Base-by-base conservation (phyloP, 2,329 filamentous ascomycete genomes). In the Trichophyton benhamiae region DNA sequence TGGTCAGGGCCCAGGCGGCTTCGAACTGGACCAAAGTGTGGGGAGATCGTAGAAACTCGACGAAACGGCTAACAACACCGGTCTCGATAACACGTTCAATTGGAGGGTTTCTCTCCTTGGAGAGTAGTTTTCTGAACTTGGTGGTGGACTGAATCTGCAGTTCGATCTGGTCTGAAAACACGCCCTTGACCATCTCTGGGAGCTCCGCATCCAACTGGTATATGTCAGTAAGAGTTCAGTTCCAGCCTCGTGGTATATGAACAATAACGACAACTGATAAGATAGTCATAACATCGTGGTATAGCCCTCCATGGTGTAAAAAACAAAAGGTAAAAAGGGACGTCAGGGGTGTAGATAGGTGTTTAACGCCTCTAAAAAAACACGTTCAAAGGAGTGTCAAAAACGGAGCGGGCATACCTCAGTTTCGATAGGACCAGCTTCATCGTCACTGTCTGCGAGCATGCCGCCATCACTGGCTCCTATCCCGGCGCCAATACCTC, bases 11-110 rank as follows among this genome's bases (percentile, higher is more conserved):
- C 94, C 94, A 99, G 49, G 94, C 94, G 71, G 94, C 94, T 82
- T 99, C 94, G 74, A 99, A 99, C 78, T 99, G 94, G 61, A 99
- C 94, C 57, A 99, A 84, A 38, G 94, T 97, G 78, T 99, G 94
- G 66, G 94, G 94, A 61, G 94, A 99, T 74, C 90, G 89, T 64
- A 99, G 87, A 78, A 99, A 99, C 77, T 96, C 91, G 77, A 99
- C 94, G 72, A 99, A 99, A 73, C 94, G 88, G 80, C 86, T 87
- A 67, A 99, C 94, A 66, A 99, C 94, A 72, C 94, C 94, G 63
- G 94, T 97, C 83, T 97, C 95, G 78, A 99, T 99, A 68, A 99
- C 94, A 74, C 95, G 91, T 80, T 99, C 94, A 74, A 99, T 99
- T 53, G 94, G 94, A 55, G 94, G 94, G 80, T 99, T 99, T 73